A percentile compares a stretch with the other conserved stretches of the same genome.
These are phyloP conservation scores for Penicillium sp. DNA, from an alignment of 2,329 filamentous ascomycete genomes.

Conservation along the genomic window DNA sequence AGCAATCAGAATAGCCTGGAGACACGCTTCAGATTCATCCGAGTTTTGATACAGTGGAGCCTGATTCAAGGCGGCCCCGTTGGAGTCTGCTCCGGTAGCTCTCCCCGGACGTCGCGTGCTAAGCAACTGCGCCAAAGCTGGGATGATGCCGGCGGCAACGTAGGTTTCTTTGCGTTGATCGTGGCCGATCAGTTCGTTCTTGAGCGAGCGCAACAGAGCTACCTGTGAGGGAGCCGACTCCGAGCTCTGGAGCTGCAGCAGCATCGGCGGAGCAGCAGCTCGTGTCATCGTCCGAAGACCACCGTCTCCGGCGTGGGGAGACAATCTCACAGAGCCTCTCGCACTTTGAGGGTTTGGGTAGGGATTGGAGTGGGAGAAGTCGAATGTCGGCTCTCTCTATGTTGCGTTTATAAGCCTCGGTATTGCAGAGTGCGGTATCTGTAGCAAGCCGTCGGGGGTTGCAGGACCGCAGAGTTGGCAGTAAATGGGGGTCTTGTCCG, in stretches of 20 bases:
- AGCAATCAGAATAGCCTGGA: constrained; percentile 83
- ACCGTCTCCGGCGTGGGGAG: constrained; percentile 33
- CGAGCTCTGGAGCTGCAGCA: constrained; percentile 60
- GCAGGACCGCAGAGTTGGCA: constrained; percentile 1
- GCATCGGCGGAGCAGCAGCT: constrained; percentile 55
- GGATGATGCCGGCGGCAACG: constrained; percentile 67
- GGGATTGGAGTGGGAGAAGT: background rate
- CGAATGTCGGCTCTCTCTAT: background rate
- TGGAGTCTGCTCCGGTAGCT: constrained; percentile 29
- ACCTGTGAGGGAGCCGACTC: constrained; percentile 46
- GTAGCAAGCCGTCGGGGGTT: constrained; percentile 6
- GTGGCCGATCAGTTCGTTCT: constrained; percentile 89
- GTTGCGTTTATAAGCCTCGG: background rate
- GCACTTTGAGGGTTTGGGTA: background rate
- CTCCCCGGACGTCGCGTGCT: constrained; percentile 48
- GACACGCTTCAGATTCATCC: constrained; percentile 67
- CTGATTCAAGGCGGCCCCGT: constrained; percentile 25
- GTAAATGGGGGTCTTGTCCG: background rate
- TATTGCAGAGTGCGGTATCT: constrained; percentile 4
- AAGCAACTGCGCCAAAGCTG: constrained; percentile 53
- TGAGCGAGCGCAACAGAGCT: constrained; percentile 69
- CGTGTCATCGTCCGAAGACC: constrained; percentile 55
- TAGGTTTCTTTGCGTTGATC: constrained; percentile 81
- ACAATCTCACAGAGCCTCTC: constrained; percentile 7
- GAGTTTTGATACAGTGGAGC: constrained; percentile 47